A percentile compares a stretch with the other conserved stretches of the same genome.
Evolutionary conservation across 192 early-diverging fungal species (phyloP).

Genomic region (Coemansia reversa): DNA sequence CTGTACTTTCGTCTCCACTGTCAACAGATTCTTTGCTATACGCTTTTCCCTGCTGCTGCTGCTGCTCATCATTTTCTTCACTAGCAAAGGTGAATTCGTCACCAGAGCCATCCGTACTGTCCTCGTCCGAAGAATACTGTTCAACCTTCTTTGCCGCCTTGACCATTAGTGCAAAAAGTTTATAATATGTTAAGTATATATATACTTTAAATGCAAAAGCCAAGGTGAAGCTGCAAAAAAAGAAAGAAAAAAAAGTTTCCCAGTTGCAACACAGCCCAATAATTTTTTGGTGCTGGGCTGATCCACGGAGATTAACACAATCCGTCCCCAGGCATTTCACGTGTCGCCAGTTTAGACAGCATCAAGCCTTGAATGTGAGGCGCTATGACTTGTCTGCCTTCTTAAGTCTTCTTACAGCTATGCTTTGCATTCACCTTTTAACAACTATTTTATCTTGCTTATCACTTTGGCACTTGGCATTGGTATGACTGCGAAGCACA

Average conservation of each 20-base stretch:
- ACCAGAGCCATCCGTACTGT: constrained; percentile 29
- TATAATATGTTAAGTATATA: not conserved
- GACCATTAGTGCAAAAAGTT: constrained; percentile 11
- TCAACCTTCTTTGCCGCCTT: constrained; percentile 20
- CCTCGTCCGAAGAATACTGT: constrained; percentile 53
- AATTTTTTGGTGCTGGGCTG: not conserved
- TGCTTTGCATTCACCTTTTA: not conserved
- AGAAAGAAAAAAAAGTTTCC: constrained; percentile 3
- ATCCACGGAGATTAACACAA: not conserved
- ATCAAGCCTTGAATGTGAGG: not conserved
- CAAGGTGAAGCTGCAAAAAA: constrained; percentile 2
- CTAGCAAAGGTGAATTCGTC: constrained; percentile 16
- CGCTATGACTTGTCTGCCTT: not conserved
- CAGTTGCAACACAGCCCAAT: not conserved
- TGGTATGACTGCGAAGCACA: constrained; percentile 44
- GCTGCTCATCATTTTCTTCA: constrained; percentile 13
- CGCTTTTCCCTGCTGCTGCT: constrained; percentile 5
- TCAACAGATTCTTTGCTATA: not conserved
- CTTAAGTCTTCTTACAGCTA: not conserved
- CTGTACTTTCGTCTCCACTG: constrained; percentile 1
- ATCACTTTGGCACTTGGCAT: not conserved
- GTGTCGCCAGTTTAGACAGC: not conserved
- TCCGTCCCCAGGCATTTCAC: not conserved
- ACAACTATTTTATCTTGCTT: not conserved
- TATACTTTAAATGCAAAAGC: not conserved